A percentile compares a stretch with the other conserved stretches of the same genome.
phyloP scores from a whole-genome alignment of 2,329 filamentous ascomycete species.

The Aspergillus aculeatinus region DNA sequence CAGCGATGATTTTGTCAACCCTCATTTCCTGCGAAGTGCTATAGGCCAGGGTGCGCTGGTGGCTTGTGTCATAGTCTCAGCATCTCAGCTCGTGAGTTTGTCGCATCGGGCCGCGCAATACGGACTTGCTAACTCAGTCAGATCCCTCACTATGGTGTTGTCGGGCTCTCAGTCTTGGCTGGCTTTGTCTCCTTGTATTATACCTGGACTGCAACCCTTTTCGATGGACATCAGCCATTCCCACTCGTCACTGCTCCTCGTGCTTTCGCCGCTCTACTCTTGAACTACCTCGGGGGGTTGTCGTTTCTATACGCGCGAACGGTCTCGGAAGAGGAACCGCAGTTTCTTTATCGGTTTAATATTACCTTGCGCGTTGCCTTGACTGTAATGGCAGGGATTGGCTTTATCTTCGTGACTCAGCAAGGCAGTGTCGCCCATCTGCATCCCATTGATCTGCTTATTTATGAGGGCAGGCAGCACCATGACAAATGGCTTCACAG shows the following conservation, averaged over 20 bases:
- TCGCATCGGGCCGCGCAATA: neutral
- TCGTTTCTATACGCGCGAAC: slow-evolving; percentile 30
- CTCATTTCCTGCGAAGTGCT: slow-evolving; percentile 40
- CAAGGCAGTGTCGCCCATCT: slow-evolving; percentile 42
- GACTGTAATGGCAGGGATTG: slow-evolving; percentile 44
- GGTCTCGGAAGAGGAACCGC: slow-evolving; percentile 30
- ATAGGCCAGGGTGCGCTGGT: slow-evolving; percentile 37
- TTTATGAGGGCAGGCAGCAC: slow-evolving; percentile 49
- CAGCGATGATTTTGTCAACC: slow-evolving; percentile 40
- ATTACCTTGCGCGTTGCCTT: slow-evolving; percentile 39
- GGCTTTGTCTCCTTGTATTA: slow-evolving; percentile 38
- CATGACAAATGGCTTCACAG: slow-evolving; percentile 52
- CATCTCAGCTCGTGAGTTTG: slow-evolving; percentile 41
- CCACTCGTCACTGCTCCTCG: slow-evolving; percentile 30
- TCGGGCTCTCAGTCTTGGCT: slow-evolving; percentile 40
- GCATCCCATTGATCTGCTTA: slow-evolving; percentile 58
- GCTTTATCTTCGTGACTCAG: slow-evolving; percentile 41
- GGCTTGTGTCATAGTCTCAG: slow-evolving; percentile 34
- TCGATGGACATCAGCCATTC: slow-evolving; percentile 35
- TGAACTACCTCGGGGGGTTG: slow-evolving; percentile 30
- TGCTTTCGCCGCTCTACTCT: slow-evolving; percentile 31
- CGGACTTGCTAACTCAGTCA: slow-evolving; percentile 24
- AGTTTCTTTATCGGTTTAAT: slow-evolving; percentile 27
- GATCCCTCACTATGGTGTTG: slow-evolving; percentile 41
- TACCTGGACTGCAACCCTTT: slow-evolving; percentile 30